Conservation (phyloP, 2,329 filamentous ascomycete species). For the Ophiostoma sp. region DNA sequence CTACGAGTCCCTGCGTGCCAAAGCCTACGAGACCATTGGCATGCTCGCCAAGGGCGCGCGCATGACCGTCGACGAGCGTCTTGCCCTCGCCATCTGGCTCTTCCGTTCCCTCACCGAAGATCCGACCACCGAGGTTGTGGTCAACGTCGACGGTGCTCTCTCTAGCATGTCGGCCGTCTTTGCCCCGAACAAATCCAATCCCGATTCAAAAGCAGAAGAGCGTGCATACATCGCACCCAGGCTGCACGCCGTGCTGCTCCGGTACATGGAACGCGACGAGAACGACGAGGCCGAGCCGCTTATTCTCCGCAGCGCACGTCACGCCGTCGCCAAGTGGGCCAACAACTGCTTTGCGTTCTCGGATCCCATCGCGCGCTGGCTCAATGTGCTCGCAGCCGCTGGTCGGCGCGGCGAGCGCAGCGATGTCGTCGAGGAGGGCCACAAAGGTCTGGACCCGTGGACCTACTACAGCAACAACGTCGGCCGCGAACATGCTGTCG, state of each 20-base stretch:
- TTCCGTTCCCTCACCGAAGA: constrained; percentile 80
- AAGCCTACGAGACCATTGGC: constrained; percentile 87
- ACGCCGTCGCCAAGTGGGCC: constrained; percentile 79
- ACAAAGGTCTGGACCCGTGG: constrained; percentile 73
- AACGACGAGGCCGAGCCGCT: constrained; percentile 32
- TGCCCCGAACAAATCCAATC: constrained; percentile 24
- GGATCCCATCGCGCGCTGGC: constrained; percentile 77
- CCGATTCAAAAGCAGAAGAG: neutral
- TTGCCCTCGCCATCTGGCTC: constrained; percentile 62
- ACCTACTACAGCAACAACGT: constrained; percentile 42
- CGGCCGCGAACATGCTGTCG: constrained; percentile 28
- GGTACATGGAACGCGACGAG: constrained; percentile 55
- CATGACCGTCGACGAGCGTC: constrained; percentile 46
- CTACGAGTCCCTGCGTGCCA: constrained; percentile 63
- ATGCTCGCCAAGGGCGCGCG: constrained; percentile 63
- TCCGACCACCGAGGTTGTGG: constrained; percentile 65
- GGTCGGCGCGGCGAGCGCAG: constrained; percentile 62
- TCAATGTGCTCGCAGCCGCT: constrained; percentile 75
- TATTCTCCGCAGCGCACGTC: constrained; percentile 68
- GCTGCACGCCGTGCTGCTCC: constrained; percentile 55
- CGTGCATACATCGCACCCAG: constrained; percentile 19
- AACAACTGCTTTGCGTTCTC: constrained; percentile 79
- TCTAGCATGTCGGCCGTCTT: constrained; percentile 61
- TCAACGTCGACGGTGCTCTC: constrained; percentile 84
- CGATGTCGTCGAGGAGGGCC: constrained; percentile 84